Evolutionary conservation across 805 yeast genomes (phyloP).

Genomic region (Myxozyma melibiosi): DNA sequence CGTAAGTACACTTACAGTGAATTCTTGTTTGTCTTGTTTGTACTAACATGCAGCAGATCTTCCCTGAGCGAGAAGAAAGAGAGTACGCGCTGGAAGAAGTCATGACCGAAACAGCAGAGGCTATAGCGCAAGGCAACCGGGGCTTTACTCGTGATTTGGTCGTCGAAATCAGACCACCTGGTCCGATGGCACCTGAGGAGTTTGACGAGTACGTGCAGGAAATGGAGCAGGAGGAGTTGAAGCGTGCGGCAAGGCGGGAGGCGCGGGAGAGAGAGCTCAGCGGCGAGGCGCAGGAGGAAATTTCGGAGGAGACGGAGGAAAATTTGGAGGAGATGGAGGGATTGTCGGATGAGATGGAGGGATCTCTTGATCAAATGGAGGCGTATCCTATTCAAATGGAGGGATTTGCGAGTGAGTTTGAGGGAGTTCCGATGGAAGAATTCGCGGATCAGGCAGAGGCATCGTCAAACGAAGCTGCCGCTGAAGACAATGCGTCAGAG

Average conservation of each 20-base stretch:
- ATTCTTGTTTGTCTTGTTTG: neutral
- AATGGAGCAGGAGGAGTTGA: conserved; percentile 4
- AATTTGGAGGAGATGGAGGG: neutral
- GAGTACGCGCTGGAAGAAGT: conserved; percentile 11
- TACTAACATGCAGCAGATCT: neutral
- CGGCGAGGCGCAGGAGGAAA: too few species aligned
- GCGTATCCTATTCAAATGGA: neutral
- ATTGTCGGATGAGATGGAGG: neutral
- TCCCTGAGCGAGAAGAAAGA: conserved; percentile 1
- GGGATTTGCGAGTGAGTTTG: neutral
- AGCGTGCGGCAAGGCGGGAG: neutral
- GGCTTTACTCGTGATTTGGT: conserved; percentile 17
- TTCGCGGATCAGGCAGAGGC: too few species aligned
- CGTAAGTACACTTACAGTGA: neutral
- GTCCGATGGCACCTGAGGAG: conserved; percentile 23
- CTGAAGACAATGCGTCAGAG: neutral
- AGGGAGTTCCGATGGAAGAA: neutral
- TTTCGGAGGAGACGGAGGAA: neutral
- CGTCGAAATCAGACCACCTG: conserved; percentile 26
- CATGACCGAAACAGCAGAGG: conserved; percentile 7
- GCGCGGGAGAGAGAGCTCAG: neutral
- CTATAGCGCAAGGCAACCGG: conserved; percentile 16
- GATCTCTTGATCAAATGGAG: neutral
- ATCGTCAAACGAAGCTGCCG: too few species aligned
- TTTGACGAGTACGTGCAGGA: conserved; percentile 14